Conservation (phyloP, 2,329 filamentous ascomycete genomes). For the Plectosphaerella plurivora region DNA sequence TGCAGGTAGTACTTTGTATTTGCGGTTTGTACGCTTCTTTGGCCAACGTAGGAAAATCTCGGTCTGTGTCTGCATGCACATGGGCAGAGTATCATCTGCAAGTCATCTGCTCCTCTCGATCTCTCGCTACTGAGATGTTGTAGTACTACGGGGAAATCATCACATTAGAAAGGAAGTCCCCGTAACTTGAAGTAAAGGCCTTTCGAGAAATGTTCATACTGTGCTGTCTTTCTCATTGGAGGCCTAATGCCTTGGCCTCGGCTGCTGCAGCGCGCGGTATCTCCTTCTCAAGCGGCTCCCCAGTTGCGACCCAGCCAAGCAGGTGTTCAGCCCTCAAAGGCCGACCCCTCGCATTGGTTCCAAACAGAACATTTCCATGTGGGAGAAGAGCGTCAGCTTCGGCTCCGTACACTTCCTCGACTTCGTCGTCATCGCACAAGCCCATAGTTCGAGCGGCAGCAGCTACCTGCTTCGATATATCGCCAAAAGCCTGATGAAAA, state of each 20-base stretch:
- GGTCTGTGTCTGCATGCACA: no score
- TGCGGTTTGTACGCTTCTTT: no score
- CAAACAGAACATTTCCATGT: conserved; percentile 46
- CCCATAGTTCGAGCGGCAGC: conserved; percentile 19
- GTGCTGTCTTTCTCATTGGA: no score
- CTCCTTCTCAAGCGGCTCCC: conserved; percentile 41
- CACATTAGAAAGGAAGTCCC: no score
- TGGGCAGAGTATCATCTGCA: no score
- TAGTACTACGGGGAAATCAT: no score
- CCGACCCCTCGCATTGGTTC: conserved; percentile 50
- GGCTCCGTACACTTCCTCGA: conserved; percentile 25
- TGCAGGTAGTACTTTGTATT: no score
- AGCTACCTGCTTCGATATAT: conserved; percentile 23
- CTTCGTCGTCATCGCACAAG: conserved; percentile 14
- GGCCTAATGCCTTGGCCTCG: conserved; percentile 12
- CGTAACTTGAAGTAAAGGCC: no score
- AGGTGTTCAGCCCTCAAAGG: conserved; percentile 47
- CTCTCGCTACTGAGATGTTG: no score
- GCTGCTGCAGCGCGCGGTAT: conserved; percentile 20
- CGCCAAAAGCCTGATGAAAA: conserved; percentile 23
- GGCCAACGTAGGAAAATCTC: no score
- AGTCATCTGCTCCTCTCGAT: no score
- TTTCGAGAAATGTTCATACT: no score
- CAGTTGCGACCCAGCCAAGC: conserved; percentile 49
- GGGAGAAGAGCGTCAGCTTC: conserved; percentile 39